Conservation (phyloP, 2,329 filamentous ascomycete species). For the Sporothrix sp. region DNA sequence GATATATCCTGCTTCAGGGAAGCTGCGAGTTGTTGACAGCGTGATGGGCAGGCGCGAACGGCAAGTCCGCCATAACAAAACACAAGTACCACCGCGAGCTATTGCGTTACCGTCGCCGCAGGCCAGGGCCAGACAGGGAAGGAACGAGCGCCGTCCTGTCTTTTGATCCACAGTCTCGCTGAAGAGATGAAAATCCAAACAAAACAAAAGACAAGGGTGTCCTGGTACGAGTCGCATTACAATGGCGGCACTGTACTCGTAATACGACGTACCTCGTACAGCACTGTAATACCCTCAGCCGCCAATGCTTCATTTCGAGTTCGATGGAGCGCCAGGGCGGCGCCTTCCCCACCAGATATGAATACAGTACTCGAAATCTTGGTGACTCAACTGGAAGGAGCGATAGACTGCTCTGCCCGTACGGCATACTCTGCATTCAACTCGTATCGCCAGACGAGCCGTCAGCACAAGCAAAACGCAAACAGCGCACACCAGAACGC, state of each 20-base stretch:
- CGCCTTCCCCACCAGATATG: too few relatives aligned
- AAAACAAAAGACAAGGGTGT: conserved; percentile 2
- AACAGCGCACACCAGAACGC: too few relatives aligned
- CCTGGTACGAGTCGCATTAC: conserved; percentile 2
- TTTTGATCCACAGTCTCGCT: not conserved
- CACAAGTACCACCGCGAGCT: conserved; percentile 6
- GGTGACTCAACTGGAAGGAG: too few relatives aligned
- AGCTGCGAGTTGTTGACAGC: conserved; percentile 9
- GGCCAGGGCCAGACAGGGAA: conserved; percentile 5
- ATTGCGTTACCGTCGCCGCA: conserved; percentile 1
- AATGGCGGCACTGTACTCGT: too few relatives aligned
- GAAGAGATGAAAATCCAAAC: conserved; percentile 1
- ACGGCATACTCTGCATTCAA: too few relatives aligned
- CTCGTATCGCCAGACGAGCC: too few relatives aligned
- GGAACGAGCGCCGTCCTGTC: not conserved
- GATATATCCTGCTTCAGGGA: not conserved
- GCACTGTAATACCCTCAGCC: too few relatives aligned
- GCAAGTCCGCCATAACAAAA: conserved; percentile 11
- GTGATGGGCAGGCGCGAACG: conserved; percentile 13
- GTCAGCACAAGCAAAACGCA: too few relatives aligned
- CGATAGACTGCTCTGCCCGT: too few relatives aligned
- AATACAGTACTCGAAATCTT: too few relatives aligned
- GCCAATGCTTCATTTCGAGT: too few relatives aligned
- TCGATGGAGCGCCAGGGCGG: too few relatives aligned
- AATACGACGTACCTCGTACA: conserved; percentile 1